Base-by-base conservation (phyloP, 352 stramenopile genomes). In the Pythium diclinum region DNA sequence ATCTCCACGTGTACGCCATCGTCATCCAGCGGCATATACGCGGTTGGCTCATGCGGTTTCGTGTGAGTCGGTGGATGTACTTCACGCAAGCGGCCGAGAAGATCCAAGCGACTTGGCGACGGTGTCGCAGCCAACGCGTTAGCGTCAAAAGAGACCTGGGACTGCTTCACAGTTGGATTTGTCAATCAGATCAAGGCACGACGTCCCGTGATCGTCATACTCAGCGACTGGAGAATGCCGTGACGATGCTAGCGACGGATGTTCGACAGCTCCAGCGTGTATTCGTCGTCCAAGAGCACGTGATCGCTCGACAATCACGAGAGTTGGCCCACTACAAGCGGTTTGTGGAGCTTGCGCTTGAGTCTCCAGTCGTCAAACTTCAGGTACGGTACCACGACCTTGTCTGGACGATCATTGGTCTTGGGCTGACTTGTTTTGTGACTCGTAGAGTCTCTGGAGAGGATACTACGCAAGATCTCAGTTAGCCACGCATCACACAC, bases 231-330 rank as follows among this genome's bases (percentile, higher is more conserved):
- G 48, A 10, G 11, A 52, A 63, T 54, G 59, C 47, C 0, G 55
- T 77, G 60, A 28, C 59, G 42, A 19, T 47, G 46, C 19, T 73
- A 11, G 48, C 60, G 6, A 17, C 25, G 2, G 79, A 86, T 32
- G 61, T 88, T 4, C 68, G 67, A 13, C 63, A 83, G 30, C 67
- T 87, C 7, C 79, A 87, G 44, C 77, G 74, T 4, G 70, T 83
- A 28, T 78, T 73, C 33, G 74, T 79, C 0, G 71, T 82, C 0
- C 77, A 88, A 56, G 74, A 82, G 16, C 60, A 75, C n/a, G 70
- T 67, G 19, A 76, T 78, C 36, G 38, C 59, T 0, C 59, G 54
- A 14, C 59, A 78, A 13, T 78, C 68, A 71, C 59, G 61, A 7
- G 65, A 72, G 17, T 36, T 65, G 2, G 40, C 57, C 2, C 38